Evolutionary conservation across 768 basidiomycete genomes (phyloP), one percentile per base, ranked within the genome.

Genomic region (Termitomyces sp.): DNA sequence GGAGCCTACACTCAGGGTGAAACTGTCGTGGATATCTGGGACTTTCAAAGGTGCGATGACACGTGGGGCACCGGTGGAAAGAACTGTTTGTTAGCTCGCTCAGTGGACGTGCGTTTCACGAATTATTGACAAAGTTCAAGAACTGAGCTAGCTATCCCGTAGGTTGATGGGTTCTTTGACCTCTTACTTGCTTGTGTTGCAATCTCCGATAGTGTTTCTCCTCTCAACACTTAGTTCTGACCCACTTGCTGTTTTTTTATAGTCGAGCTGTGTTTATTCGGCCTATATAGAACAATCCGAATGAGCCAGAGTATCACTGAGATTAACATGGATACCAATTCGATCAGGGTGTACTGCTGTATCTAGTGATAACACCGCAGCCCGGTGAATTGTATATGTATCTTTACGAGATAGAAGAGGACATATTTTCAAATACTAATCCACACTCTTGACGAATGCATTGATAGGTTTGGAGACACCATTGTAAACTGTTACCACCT

Each of bases 21-120:
- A 65, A 94, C 93, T 0, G 78, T 91, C 2, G 88, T 92, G 1
- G 91, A 95, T 62, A 63, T 91, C 3, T 91, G 83, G 81, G 74
- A 80, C 56, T 89, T 86, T 69, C 71, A 68, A 15, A 50, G 68
- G 8, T 82, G 77, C 59, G 83, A 88, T 60, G 78, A 84, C 61
- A 76, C 78, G 0, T 95, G 92, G 92, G 90, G 91, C 0, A 64
- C 74, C 3, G 69, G 70, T 15, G 88, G 89, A 6, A 89, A 84
- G 69, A 95, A 94, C 61, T 92, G 91, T 55, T 60, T 83, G 1
- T 85, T 94, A 12, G 79, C 84, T 9, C 78, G 87, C 62, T 71
- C 77, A 9, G 69, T 94, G 23, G 74, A 94, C 68, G 92, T 93
- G 52, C 63, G 82, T 59, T 23, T 37, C 23, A 46, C 35, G 26